Evolutionary conservation across 495 filamentous ascomycete species (phyloP), one percentile per base, ranked within the genome.

Genomic region (Penicillium nucicola): DNA sequence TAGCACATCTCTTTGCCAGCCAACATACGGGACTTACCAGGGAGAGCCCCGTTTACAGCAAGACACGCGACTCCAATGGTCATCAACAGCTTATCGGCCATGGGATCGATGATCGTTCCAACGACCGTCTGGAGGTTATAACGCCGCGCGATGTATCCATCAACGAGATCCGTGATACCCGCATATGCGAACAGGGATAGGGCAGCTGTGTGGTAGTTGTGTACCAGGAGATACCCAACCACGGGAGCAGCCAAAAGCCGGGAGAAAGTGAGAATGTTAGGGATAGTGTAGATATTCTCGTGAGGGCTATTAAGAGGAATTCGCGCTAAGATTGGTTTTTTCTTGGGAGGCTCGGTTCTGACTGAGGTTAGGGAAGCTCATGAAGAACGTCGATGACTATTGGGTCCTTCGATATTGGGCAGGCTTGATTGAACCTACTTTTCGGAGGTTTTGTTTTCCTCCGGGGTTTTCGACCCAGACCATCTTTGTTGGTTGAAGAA

Each of bases 51-150:
- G 48, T 95, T 88, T 34, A 86, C 72, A 5, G 90, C 92, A 33
- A 97, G 65, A 50, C 85, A 87, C 6, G 90, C 84, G 0, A 92
- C 92, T 45, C 95, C 72, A 28, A 96, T 79, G 3, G 91, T 96
- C 93, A 98, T 97, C 52, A 97, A 75, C 10, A 83, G 82, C 76
- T 97, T 97, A 63, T 97, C 92, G 12, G 92, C 92, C 87, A 96
- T 93, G 10, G 92, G 92, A 59, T 97, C 92, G 46, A 98, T 90
- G 28, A 98, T 84, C 40, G 87, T 92, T n/a, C 93, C 93, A 12
- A 97, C 90, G 1, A 98, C 95, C 0, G 93, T 97, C 68, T 91
- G 85, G 10, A 89, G 82, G 33, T 91, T 85, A 79, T 86, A 97
- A 41, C 76, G 77, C 35, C 93, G 83, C 13, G 93, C 93, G 50